These are phyloP conservation scores for Diaporthe australafricana DNA, from an alignment of 2,329 filamentous ascomycete species.

Conservation along the genomic window DNA sequence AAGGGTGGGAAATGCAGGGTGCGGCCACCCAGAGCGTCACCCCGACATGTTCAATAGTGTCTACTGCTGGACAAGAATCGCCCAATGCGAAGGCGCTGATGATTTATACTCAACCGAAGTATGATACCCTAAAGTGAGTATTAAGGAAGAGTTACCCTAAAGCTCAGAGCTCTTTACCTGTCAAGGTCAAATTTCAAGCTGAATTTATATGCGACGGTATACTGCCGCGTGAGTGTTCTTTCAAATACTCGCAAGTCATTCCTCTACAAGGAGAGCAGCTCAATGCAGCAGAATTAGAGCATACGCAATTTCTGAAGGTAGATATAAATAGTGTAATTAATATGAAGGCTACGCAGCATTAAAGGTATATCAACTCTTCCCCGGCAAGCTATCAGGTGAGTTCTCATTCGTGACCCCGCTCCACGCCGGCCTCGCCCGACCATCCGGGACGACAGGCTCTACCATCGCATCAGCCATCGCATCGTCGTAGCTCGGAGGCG, in stretches of 20 bases:
- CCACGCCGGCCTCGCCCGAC: conserved; percentile 72
- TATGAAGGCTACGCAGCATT: conserved; percentile 1
- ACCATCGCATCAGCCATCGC: conserved; percentile 82
- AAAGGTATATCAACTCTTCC: conserved; percentile 49
- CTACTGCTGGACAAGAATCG: no score
- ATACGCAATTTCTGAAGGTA: background rate
- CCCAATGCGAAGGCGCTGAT: no score
- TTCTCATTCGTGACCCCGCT: conserved; percentile 73
- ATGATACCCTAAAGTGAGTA: no score
- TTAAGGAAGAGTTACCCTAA: no score
- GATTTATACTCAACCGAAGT: no score
- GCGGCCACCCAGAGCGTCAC: no score
- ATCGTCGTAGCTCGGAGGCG: conserved; percentile 96
- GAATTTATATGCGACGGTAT: background rate
- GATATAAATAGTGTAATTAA: background rate
- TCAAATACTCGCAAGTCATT: background rate
- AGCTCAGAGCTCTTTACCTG: no score
- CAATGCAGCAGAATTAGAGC: background rate
- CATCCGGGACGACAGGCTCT: conserved; percentile 75
- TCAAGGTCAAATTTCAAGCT: no score
- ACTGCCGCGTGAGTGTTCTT: background rate
- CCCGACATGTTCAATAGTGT: no score
- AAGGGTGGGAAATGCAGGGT: no score
- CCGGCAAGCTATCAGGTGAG: conserved; percentile 61
- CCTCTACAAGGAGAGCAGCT: background rate